Evolutionary conservation across 192 early-diverging fungal genomes (phyloP).

Genomic region (Coemansia sp.): DNA sequence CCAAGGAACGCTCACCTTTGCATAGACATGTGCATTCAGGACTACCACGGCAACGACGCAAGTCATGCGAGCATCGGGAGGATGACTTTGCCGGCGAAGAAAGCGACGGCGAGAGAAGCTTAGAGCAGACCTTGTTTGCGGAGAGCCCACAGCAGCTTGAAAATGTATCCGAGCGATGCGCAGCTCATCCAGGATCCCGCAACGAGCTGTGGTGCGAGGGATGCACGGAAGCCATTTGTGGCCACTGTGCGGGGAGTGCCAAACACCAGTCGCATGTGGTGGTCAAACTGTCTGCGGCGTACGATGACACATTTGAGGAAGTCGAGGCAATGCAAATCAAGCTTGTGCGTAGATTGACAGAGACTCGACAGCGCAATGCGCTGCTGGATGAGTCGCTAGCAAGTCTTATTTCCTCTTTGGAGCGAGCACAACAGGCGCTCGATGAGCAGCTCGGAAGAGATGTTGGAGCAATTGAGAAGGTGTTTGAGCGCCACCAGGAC

Average conservation of each 20-base stretch:
- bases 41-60: no score
- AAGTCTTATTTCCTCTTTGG: conserved; percentile 7
- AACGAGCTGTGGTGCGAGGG: conserved; percentile 46
- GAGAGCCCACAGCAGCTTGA: neutral
- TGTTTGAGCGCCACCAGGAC: neutral
- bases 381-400: conserved; percentile 9
- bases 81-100: no score
- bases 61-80: no score
- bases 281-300: conserved; percentile 30
- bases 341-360: conserved; percentile 22
- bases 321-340: conserved; percentile 36
- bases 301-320: conserved; percentile 48
- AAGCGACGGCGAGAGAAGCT: no score
- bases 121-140: neutral
- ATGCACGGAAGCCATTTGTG: conserved; percentile 29
- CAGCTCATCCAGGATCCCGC: conserved; percentile 38
- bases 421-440: conserved; percentile 10
- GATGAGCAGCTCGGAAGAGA: conserved; percentile 1
- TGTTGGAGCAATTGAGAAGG: neutral
- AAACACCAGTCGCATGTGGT: conserved; percentile 11
- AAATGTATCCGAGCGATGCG: conserved; percentile 24
- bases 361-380: conserved; percentile 34
- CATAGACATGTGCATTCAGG: no score
- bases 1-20: no score
- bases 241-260: conserved; percentile 12